A percentile compares a stretch with the other conserved stretches of the same genome.
Conservation (phyloP, 495 filamentous ascomycete species). For the Eremomyces bilateralis region DNA sequence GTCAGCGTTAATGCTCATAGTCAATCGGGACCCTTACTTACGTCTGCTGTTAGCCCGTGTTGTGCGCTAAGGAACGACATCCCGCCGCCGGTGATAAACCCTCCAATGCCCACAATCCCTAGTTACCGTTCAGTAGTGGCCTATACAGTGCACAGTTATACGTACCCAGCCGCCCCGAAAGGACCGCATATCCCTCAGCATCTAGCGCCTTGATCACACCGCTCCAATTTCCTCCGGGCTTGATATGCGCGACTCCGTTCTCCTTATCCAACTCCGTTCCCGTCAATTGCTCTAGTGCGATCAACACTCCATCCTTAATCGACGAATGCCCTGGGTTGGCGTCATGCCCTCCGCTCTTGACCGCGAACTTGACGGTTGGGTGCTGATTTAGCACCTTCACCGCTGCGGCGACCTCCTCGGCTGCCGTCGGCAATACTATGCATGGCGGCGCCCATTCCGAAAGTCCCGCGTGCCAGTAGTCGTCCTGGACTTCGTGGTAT, state of each 20-base stretch:
- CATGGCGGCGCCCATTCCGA: too few relatives aligned
- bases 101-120: not conserved
- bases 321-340: conserved; percentile 2
- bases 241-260: not conserved
- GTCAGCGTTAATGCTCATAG: too few relatives aligned
- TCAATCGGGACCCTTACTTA: too few relatives aligned
- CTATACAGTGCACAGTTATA: not conserved
- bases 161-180: not conserved
- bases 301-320: conserved; percentile 1
- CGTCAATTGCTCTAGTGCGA: not conserved
- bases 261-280: not conserved
- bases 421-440: too few relatives aligned
- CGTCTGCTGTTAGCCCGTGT: not conserved
- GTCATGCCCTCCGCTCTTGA: conserved; percentile 4
- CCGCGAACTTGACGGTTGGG: too few relatives aligned
- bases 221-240: not conserved
- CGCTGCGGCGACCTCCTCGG: too few relatives aligned
- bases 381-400: too few relatives aligned
- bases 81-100: not conserved
- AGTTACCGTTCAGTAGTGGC: not conserved
- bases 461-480: too few relatives aligned
- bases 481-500: too few relatives aligned
- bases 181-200: not conserved
- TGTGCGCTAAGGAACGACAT: not conserved
- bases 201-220: not conserved